Base-by-base conservation (phyloP, 768 basidiomycete species). In the Tulasnella sp. region DNA sequence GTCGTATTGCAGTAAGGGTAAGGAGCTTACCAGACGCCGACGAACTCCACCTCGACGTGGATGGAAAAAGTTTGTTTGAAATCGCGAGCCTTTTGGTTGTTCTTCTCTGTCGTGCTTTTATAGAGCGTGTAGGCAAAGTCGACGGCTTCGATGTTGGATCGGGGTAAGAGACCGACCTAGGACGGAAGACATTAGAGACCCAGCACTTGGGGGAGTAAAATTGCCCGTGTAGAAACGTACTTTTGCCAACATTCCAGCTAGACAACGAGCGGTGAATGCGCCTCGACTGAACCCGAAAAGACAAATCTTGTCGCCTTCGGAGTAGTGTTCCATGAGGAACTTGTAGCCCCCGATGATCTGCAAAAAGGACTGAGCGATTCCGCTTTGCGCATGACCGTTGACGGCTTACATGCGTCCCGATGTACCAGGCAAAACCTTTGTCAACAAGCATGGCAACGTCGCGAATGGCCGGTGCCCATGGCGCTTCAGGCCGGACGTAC, bases 231-330 rank as follows among this genome's bases (percentile, higher is more conserved):
- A 19, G 19, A 22, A 26, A 34, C 37, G 19, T 59, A 17, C 19
- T 32, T 36, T 39, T 14, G 22, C 36, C 32, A 75, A 8, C 2
- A 87, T 84, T 82, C 90, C 91, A 80, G 89, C 92, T n/a, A 75
- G 64, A 29, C 92, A 81, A 69, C 92, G 85, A 17, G 83, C 84
- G 9, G 89, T 88, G 76, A 86, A 91, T 3, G 85, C 85, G 17
- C 87, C 87, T 35, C 92, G 85, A 62, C 91, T 93, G 77, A 94
- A 95, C 0, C 92, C 91, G 88, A 93, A 92, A 3, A 94, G 82
- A 77, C 85, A 91, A 3, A 94, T 89, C 74, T 86, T 88, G 78
- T 93, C 91, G 0, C 88, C 88, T 22, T 83, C 36, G 78, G 78
- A 26, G 77, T 89, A 91, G 76, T 89, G 92, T 74, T 89, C 83